Base-by-base conservation (phyloP, 2,329 filamentous ascomycete genomes). In the Polychaeton citri region DNA sequence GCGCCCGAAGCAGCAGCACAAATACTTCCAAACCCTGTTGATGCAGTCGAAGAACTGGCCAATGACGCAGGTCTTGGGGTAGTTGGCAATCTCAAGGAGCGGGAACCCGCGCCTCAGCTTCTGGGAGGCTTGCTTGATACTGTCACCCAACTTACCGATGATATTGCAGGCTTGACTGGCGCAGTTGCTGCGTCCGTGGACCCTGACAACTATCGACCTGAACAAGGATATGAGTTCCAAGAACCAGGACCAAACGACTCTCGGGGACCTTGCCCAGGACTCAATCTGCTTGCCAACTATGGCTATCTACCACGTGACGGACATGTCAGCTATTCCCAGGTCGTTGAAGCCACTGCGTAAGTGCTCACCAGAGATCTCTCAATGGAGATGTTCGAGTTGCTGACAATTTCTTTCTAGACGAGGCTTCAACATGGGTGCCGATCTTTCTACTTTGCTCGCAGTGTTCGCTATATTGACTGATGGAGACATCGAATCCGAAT, bases 241-340 rank as follows among this genome's bases (percentile, higher is more conserved):
- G 26, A 33, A n/a, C 37, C 46, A 3, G 38, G 38, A 21, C 26
- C 40, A 21, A 36, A 30, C 30, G 47, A 57, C 38, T 35, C 38
- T 24, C 46, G 49, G 30, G 43, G 54, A 32, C 55, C 54, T 17
- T 59, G 57, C 38, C 56, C 57, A 6, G 55, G 58, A 34, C 47
- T 62, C 13, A 63, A 62, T 44, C 49, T 56, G 2, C 46, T 63
- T 10, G 60, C 60, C 19, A 63, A 63, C 42, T 55, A 63, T 39
- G 53, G 54, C 18, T 61, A 61, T 40, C 47, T 64, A 16, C 60
- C 60, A 6, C 58, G 56, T 32, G 48, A 58, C 30, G 62, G 62
- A 12, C 48, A 55, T 16, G 55, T 58, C 35, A 59, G 51, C 32
- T 49, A 53, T 6, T 45, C 47, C 5, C 49, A 60, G 21, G 50